phyloP scores from a whole-genome alignment of 345 rosid genomes.

The Clausena lansium region DNA sequence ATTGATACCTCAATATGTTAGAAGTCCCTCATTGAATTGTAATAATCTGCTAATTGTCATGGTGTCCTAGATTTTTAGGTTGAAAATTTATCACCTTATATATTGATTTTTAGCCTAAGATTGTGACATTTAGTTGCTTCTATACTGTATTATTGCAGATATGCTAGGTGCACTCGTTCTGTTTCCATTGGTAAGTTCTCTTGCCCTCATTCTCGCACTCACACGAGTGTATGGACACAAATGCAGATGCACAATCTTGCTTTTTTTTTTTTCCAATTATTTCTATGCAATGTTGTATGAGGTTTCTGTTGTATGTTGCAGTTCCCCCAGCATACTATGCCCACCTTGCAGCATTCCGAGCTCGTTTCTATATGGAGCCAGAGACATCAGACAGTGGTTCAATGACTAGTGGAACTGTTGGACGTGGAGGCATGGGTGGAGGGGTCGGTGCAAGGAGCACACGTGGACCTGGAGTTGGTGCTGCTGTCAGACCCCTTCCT shows the following conservation, averaged over 20 bases:
- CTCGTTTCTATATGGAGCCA: slow-evolving; percentile 98
- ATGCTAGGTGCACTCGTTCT: slow-evolving; percentile 96
- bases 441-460: slow-evolving; percentile 46
- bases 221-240: neutral
- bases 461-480: slow-evolving; percentile 55
- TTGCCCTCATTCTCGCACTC: neutral
- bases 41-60: neutral
- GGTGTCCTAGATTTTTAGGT: neutral
- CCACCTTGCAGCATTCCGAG: slow-evolving; percentile 96
- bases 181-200: slow-evolving; percentile 80
- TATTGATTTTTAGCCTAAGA: neutral
- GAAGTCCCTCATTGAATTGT: neutral
- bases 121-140: neutral
- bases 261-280: neutral
- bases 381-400: slow-evolving; percentile 98
- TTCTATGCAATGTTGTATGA: neutral
- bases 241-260: neutral
- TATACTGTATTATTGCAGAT: slow-evolving; percentile 38
- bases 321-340: slow-evolving; percentile 99
- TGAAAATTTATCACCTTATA: neutral
- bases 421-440: slow-evolving; percentile 58
- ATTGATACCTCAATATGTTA: neutral
- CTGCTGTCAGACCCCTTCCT: slow-evolving; percentile 89
- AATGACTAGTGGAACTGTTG: slow-evolving; percentile 69
- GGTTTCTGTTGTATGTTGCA: slow-evolving; percentile 25